A percentile compares a stretch with the other conserved stretches of the same genome.
Evolutionary conservation across 1,139 yeast genomes (phyloP).

Genomic region (Zhuliangozyma blackwelliae): DNA sequence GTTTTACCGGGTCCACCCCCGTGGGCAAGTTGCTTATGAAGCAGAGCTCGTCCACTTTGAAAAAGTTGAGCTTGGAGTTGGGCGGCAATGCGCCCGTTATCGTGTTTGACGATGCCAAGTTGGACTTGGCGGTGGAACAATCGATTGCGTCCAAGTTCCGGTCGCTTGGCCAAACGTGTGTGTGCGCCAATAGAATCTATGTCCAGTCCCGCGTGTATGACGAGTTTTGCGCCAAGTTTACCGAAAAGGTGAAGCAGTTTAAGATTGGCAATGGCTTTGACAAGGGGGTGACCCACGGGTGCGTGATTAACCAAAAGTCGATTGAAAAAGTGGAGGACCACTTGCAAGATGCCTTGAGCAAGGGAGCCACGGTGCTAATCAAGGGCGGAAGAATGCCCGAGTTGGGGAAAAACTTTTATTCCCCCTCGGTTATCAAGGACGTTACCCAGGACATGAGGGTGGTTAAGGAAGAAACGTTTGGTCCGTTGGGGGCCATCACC

Average conservation of each 20-base stretch:
- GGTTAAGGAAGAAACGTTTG: slow-evolving; percentile 42
- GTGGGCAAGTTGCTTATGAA: slow-evolving; percentile 51
- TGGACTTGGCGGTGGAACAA: slow-evolving; percentile 46
- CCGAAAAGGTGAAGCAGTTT: slow-evolving; percentile 27
- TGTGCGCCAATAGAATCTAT: slow-evolving; percentile 80
- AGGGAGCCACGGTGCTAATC: slow-evolving; percentile 40
- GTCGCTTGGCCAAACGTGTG: slow-evolving; percentile 87
- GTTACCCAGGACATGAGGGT: slow-evolving; percentile 40
- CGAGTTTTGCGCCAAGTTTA: slow-evolving; percentile 37
- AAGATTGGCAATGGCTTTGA: slow-evolving; percentile 44
- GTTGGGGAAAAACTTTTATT: slow-evolving; percentile 36
- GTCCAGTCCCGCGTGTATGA: slow-evolving; percentile 71
- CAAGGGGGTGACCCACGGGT: slow-evolving; percentile 42
- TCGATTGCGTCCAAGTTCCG: slow-evolving; percentile 54
- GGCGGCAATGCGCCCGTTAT: slow-evolving; percentile 54
- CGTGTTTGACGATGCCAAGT: slow-evolving; percentile 45
- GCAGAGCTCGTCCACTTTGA: slow-evolving; percentile 42
- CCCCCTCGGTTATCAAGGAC: slow-evolving; percentile 37
- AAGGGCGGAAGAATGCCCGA: slow-evolving; percentile 39
- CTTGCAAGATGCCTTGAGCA: slow-evolving; percentile 36
- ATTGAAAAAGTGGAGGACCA: slow-evolving; percentile 38
- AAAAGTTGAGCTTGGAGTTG: slow-evolving; percentile 48
- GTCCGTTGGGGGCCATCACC: slow-evolving; percentile 43
- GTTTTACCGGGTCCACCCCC: slow-evolving; percentile 58
- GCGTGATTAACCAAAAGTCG: slow-evolving; percentile 39